These are phyloP conservation scores for Aspergillus taichungensis DNA, from an alignment of 495 filamentous ascomycete species.

Conservation along the genomic window DNA sequence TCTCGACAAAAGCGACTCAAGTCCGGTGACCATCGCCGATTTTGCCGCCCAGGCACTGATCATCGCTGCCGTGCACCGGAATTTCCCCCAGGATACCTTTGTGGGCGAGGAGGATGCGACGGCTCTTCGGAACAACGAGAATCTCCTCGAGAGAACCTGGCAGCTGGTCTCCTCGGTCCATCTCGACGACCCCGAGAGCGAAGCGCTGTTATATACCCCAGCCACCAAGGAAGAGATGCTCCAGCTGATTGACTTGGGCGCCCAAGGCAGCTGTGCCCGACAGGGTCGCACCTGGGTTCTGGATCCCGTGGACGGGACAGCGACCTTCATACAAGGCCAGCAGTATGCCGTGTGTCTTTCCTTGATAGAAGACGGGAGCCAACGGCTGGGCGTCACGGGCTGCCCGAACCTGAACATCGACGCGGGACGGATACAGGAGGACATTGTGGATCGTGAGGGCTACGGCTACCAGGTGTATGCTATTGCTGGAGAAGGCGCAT, in stretches of 20 bases:
- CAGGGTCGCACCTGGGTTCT: conserved; percentile 51
- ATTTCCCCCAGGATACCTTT: conserved; percentile 49
- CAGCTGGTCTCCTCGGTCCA: conserved; percentile 32
- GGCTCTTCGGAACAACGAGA: conserved; percentile 40
- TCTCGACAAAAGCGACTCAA: conserved; percentile 50
- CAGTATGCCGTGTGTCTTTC: conserved; percentile 59
- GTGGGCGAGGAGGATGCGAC: conserved; percentile 55
- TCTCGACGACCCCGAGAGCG: conserved; percentile 32
- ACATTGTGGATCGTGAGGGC: conserved; percentile 39
- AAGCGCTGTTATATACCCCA: conserved; percentile 32
- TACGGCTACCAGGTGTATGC: conserved; percentile 49
- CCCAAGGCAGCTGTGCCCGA: conserved; percentile 29
- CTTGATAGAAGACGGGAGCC: conserved; percentile 37
- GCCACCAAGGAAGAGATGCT: conserved; percentile 47
- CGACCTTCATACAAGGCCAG: conserved; percentile 51
- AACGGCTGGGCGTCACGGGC: conserved; percentile 45
- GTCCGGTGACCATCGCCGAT: conserved; percentile 59
- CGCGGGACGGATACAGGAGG: conserved; percentile 33
- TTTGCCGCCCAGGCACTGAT: conserved; percentile 59
- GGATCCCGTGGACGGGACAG: conserved; percentile 66
- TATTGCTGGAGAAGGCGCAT: conserved; percentile 47
- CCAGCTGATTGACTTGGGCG: conserved; percentile 52
- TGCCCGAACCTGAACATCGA: conserved; percentile 45
- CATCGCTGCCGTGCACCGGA: conserved; percentile 41
- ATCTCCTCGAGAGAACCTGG: conserved; percentile 46